These are phyloP conservation scores for Saraca asoca DNA, from an alignment of 331 rosid genomes.

Conservation along the genomic window DNA sequence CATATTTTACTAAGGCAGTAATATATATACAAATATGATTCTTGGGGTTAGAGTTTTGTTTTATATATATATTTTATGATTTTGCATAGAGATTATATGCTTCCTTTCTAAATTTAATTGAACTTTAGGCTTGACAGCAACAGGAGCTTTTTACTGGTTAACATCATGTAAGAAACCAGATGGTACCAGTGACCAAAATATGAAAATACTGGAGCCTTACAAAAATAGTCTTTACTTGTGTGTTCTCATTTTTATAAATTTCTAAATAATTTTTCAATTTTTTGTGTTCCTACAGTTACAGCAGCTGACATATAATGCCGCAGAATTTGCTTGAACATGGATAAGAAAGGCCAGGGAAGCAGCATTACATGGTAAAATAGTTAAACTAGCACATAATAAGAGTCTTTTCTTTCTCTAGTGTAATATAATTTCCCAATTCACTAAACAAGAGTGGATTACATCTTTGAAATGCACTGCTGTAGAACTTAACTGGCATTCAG, in stretches of 20 bases:
- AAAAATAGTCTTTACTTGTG: neutral
- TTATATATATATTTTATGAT: too few species aligned
- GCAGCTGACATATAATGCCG: conserved; percentile 59
- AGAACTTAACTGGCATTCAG: conserved; percentile 47
- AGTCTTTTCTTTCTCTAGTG: too few species aligned
- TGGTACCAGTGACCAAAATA: conserved; percentile 8
- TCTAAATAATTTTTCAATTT: neutral
- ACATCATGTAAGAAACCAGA: conserved; percentile 10
- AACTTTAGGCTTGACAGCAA: too few species aligned
- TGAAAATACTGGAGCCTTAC: conserved; percentile 24
- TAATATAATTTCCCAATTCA: too few species aligned
- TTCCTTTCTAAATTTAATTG: too few species aligned
- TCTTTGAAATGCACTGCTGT: conserved; percentile 15
- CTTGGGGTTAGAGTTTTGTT: too few species aligned
- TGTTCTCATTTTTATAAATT: too few species aligned
- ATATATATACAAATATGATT: too few species aligned
- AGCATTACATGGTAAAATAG: conserved; percentile 64
- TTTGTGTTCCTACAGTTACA: conserved; percentile 55
- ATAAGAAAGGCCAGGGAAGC: conserved; percentile 70
- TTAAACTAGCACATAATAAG: conserved; percentile 19
- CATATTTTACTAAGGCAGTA: too few species aligned
- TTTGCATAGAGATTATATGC: too few species aligned
- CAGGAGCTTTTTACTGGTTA: conserved; percentile 5
- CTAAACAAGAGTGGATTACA: too few species aligned
- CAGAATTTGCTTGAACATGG: conserved; percentile 74